Evolutionary conservation across 1,284 basidiomycete genomes (phyloP).

Genomic region (Leccinum glutinopallens): DNA sequence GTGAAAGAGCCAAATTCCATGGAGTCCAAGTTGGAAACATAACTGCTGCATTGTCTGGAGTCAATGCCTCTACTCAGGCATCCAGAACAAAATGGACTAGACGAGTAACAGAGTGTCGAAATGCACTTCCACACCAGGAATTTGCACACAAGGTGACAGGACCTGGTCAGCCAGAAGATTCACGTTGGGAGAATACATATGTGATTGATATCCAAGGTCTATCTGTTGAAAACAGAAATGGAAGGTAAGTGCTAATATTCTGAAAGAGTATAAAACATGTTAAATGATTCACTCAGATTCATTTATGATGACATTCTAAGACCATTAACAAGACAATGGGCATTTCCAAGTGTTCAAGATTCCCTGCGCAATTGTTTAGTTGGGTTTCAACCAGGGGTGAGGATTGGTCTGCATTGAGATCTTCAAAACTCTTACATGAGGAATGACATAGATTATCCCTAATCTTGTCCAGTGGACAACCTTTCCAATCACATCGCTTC

Average conservation of each 20-base stretch:
- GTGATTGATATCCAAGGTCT: not conserved
- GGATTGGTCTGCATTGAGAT: no score
- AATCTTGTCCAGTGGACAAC: no score
- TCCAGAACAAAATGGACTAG: not conserved
- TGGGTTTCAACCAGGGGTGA: no score
- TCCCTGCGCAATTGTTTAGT: no score
- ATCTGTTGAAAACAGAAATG: not conserved
- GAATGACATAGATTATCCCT: no score
- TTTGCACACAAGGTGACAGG: not conserved
- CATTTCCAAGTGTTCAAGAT: no score
- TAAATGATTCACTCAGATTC: not conserved
- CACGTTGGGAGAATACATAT: not conserved
- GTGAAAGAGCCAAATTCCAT: not conserved
- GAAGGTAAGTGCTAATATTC: not conserved
- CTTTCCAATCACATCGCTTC: no score
- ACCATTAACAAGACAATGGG: no score
- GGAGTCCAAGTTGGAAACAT: not conserved
- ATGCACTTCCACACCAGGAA: not conserved
- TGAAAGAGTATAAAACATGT: not conserved
- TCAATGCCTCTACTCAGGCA: not conserved
- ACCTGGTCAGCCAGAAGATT: not conserved
- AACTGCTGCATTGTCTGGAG: not conserved
- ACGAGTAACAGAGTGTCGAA: not conserved
- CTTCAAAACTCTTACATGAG: no score
- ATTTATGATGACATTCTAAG: not conserved